phyloP scores from a whole-genome alignment of 2,329 filamentous ascomycete species.

The Fusarium lyarnte region DNA sequence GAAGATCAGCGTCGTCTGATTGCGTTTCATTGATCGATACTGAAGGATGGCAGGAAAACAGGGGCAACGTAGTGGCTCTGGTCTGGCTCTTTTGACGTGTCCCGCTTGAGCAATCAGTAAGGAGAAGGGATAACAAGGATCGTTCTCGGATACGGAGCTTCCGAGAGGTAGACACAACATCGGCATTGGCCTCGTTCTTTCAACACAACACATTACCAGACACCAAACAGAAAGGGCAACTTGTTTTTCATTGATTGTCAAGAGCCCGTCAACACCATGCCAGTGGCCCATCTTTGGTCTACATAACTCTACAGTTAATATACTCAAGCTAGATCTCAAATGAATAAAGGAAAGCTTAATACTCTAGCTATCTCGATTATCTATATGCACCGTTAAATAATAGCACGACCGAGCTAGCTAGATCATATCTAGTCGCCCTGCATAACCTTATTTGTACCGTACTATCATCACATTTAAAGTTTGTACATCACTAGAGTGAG shows the following conservation, averaged over 20 bases:
- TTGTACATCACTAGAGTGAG: not conserved
- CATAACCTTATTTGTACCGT: not conserved
- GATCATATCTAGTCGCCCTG: not conserved
- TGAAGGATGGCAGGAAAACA: constrained; percentile 11
- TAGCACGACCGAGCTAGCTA: not conserved
- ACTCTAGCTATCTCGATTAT: not conserved
- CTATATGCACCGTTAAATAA: not conserved
- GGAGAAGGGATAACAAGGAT: not conserved
- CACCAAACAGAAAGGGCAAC: not conserved
- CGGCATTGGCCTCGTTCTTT: not conserved
- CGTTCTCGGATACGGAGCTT: not conserved
- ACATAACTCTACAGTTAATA: not conserved
- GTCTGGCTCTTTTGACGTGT: not conserved
- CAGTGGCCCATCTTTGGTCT: not conserved
- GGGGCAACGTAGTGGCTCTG: not conserved
- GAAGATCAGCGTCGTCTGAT: constrained; percentile 14
- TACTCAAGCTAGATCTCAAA: not conserved
- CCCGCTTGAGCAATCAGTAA: not conserved
- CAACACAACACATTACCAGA: not conserved
- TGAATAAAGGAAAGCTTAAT: not conserved
- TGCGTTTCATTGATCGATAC: constrained; percentile 18
- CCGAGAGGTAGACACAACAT: not conserved
- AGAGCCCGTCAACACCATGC: not conserved
- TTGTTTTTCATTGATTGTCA: not conserved
- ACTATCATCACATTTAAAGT: not conserved